These are phyloP conservation scores for Penicillium sclerotiorum DNA, from an alignment of 2,329 filamentous ascomycete genomes.

Conservation along the genomic window DNA sequence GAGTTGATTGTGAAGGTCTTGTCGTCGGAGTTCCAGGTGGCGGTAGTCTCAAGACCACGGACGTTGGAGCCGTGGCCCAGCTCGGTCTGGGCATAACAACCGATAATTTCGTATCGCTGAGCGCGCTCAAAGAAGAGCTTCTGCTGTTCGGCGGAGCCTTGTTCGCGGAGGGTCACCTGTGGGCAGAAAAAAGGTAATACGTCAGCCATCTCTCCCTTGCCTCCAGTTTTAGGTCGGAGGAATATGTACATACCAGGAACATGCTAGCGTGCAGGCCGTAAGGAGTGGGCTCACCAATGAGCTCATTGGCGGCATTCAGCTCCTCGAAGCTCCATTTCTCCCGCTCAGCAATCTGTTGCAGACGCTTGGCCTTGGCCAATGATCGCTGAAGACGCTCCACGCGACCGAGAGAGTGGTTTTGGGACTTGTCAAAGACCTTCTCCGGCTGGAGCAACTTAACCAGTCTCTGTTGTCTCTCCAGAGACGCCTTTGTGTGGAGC, in stretches of 20 bases:
- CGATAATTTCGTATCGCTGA: conserved; percentile 70
- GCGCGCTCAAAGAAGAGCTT: conserved; percentile 71
- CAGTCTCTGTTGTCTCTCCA: conserved; percentile 63
- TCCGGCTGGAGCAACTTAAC: conserved; percentile 67
- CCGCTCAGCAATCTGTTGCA: conserved; percentile 67
- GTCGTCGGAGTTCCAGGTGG: conserved; percentile 72
- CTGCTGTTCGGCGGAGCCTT: conserved; percentile 73
- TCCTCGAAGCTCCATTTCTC: conserved; percentile 70
- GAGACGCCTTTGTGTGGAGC: conserved; percentile 67
- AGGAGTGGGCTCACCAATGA: conserved; percentile 73
- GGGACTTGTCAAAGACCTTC: conserved; percentile 74
- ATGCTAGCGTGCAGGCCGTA: conserved; percentile 73
- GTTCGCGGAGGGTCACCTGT: conserved; percentile 68
- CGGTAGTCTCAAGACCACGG: conserved; percentile 70
- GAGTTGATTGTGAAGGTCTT: conserved; percentile 77
- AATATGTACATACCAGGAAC: conserved; percentile 64
- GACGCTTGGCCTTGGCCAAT: conserved; percentile 69
- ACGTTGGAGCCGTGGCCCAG: conserved; percentile 79
- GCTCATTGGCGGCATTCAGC: conserved; percentile 64
- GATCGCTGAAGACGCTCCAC: conserved; percentile 70
- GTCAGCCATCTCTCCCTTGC: neutral
- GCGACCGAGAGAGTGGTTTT: conserved; percentile 74
- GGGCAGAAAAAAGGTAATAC: neutral
- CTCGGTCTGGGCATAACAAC: conserved; percentile 81
- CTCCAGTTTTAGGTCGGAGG: neutral